Evolutionary conservation across 202 grass and related monocot species (phyloP), one percentile per base, ranked within the genome.

Genomic region (Zizania palustris): DNA sequence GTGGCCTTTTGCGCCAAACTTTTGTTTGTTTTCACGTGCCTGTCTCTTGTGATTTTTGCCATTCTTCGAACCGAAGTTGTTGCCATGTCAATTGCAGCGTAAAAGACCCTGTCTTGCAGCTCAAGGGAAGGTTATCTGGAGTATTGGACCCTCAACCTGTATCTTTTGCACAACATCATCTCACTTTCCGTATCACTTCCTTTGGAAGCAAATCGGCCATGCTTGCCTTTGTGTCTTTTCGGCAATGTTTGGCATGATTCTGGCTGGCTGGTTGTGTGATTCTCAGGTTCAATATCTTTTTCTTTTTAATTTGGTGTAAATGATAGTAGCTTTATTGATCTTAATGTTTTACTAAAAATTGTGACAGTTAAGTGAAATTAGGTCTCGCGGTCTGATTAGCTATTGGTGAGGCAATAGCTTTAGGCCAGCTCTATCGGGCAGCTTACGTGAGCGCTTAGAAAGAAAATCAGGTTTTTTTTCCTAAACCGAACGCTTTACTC

Each of bases 241-340:
- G 18, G 16, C 10, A 5, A 16, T 70, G 53, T 16, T 77, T 59
- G 58, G 42, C 73, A 45, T 38, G 72, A 78, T 77, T 55, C 48
- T 33, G 67, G 66, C 66, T 65, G 79, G 66, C 77, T 7, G 67
- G 16, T 28, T 14, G 49, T 57, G 20, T 72, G 73, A 82, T 83
- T 33, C 38, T 36, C 11, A 2, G 28, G 28, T 28, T 28, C 28
- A 28, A 28, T 28, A 28, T 28, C n/a, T n/a, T n/a, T n/a, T n/a
- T n/a, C n/a, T 28, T 28, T 28, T 28, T 28, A 28, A 28, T 28
- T 28, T 28, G 28, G 28, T 28, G 28, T 28, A 28, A 28, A 28
- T 28, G 28, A 28, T n/a, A n/a, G n/a, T n/a, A n/a, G n/a, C n/a
- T n/a, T n/a, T n/a, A n/a, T n/a, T n/a, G n/a, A n/a, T n/a, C n/a